A percentile compares a stretch with the other conserved stretches of the same genome.
Evolutionary conservation across 2,329 filamentous ascomycete species (phyloP).

Genomic region (Colletotrichum simmondsii): DNA sequence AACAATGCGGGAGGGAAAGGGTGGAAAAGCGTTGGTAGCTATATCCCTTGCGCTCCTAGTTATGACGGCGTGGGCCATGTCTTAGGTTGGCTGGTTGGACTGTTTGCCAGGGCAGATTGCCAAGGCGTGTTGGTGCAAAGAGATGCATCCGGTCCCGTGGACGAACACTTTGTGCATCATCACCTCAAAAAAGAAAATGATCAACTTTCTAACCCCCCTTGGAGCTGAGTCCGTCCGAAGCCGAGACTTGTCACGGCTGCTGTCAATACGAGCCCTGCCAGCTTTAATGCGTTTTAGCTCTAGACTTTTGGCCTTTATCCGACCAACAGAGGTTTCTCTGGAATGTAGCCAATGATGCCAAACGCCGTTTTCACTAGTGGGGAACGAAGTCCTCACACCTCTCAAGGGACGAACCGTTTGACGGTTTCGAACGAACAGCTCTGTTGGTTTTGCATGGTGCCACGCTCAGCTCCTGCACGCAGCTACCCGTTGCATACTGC

Average conservation of each 20-base stretch:
- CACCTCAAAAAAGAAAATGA: conserved; percentile 6
- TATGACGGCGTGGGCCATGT: conserved; percentile 1
- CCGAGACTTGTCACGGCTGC: not conserved
- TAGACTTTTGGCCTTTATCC: not conserved
- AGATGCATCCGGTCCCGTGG: not conserved
- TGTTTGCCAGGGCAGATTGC: not conserved
- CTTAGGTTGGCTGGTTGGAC: conserved; percentile 3
- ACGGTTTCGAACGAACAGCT: not conserved
- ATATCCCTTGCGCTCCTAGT: not conserved
- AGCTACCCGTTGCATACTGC: not conserved
- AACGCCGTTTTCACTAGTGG: not conserved
- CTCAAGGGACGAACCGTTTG: not conserved
- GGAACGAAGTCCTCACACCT: not conserved
- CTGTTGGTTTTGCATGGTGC: not conserved
- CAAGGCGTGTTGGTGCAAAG: not conserved
- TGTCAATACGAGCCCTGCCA: not conserved
- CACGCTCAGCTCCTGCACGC: not conserved
- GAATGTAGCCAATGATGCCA: conserved; percentile 5
- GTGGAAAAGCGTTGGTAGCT: not conserved
- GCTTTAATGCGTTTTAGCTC: not conserved
- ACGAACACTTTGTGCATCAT: not conserved
- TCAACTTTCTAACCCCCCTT: not conserved
- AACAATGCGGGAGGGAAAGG: not conserved
- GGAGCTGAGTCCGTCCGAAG: not conserved
- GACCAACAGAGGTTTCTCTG: not conserved